Conservation (phyloP, 208 protist genomes). For the Endotrypanum monterogeii region DNA sequence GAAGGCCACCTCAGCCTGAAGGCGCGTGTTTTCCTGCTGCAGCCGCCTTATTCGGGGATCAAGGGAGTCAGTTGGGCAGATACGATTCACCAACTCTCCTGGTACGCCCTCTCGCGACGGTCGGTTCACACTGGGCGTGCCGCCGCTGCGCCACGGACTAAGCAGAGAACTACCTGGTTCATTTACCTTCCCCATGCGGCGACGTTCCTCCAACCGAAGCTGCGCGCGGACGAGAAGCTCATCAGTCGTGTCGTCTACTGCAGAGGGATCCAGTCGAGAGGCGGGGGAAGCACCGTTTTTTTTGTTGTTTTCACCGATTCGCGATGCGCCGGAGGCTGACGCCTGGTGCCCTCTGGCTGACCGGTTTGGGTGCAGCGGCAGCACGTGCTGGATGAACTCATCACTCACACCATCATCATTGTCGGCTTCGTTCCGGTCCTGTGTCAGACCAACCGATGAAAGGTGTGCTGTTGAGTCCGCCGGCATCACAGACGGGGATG, state of each 20-base stretch:
- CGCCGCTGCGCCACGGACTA: conserved; percentile 12
- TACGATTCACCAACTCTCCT: neutral
- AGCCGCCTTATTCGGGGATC: conserved; percentile 41
- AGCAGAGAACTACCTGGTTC: conserved; percentile 15
- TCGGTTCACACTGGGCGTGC: neutral
- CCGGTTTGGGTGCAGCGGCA: conserved; percentile 12
- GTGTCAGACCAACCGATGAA: neutral
- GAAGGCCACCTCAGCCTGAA: conserved; percentile 56
- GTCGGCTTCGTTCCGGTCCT: neutral
- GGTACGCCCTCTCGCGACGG: conserved; percentile 8
- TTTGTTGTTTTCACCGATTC: conserved; percentile 11
- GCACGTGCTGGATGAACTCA: conserved; percentile 33
- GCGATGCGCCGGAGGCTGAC: neutral
- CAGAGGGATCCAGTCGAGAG: neutral
- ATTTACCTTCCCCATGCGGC: conserved; percentile 12
- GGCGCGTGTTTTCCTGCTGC: conserved; percentile 46
- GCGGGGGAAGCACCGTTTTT: neutral
- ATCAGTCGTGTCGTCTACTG: conserved; percentile 23
- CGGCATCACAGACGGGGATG: neutral
- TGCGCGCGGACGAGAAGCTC: conserved; percentile 49
- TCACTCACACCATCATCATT: conserved; percentile 20
- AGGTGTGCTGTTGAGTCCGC: neutral
- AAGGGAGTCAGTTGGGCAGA: conserved; percentile 4
- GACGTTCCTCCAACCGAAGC: conserved; percentile 46
- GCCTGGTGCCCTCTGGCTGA: neutral